phyloP scores from a whole-genome alignment of 2,329 filamentous ascomycete genomes.

The Neopestalotiopsis rosae region DNA sequence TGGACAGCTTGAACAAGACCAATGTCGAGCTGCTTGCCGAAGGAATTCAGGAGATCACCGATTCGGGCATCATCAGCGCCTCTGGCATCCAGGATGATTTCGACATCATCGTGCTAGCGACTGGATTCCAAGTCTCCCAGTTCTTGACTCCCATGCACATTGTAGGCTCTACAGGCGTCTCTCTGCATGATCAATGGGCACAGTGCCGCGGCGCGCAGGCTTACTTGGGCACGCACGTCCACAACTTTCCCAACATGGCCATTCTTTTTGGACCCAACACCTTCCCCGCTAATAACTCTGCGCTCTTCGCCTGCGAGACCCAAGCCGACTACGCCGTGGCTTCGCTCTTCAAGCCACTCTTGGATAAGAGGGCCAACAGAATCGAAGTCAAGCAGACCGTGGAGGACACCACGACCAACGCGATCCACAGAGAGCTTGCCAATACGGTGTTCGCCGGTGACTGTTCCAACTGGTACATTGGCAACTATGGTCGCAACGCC shows the following conservation, averaged over 20 bases:
- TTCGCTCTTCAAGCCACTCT: slow-evolving; percentile 32
- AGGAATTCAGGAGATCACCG: slow-evolving; percentile 30
- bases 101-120: slow-evolving; percentile 34
- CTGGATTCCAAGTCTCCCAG: slow-evolving; percentile 31
- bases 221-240: slow-evolving; percentile 35
- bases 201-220: slow-evolving; percentile 34
- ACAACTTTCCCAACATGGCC: slow-evolving; percentile 38
- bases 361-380: slow-evolving; percentile 36
- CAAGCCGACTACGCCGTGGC: slow-evolving; percentile 36
- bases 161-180: slow-evolving; percentile 27
- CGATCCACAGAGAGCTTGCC: slow-evolving; percentile 36
- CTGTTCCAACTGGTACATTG: slow-evolving; percentile 50
- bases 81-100: slow-evolving; percentile 26
- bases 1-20: slow-evolving; percentile 32
- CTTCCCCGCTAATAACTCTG: slow-evolving; percentile 34
- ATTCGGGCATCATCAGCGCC: slow-evolving; percentile 31
- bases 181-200: slow-evolving; percentile 34
- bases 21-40: slow-evolving; percentile 38
- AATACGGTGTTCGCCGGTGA: slow-evolving; percentile 41
- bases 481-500: slow-evolving; percentile 40
- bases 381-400: slow-evolving; percentile 41
- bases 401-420: slow-evolving; percentile 37
- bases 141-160: slow-evolving; percentile 35
- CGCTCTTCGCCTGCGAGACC: slow-evolving; percentile 30
- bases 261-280: slow-evolving; percentile 35